These are phyloP conservation scores for Pezicula neosporulosa DNA, from an alignment of 2,329 filamentous ascomycete species.

Conservation along the genomic window DNA sequence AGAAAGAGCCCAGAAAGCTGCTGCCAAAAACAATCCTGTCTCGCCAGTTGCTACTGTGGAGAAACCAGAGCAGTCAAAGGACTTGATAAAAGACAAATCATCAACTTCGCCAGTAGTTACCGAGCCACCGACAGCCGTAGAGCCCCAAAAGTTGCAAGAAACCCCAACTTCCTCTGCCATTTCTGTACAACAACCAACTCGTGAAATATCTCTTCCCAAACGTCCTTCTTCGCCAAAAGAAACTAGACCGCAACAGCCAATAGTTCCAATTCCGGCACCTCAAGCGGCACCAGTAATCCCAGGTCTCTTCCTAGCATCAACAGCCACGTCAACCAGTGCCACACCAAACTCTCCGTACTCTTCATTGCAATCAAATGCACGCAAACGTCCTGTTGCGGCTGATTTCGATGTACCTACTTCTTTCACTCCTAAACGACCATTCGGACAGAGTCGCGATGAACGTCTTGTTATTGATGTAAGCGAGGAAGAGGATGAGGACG, in stretches of 20 bases:
- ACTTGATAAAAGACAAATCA: neutral
- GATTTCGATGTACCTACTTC: constrained; percentile 61
- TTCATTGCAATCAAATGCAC: constrained; percentile 9
- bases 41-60: neutral
- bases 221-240: too few relatives aligned
- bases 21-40: constrained; percentile 24
- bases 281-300: constrained; percentile 11
- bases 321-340: constrained; percentile 1
- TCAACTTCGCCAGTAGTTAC: neutral
- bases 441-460: constrained; percentile 55
- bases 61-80: neutral
- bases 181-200: too few relatives aligned
- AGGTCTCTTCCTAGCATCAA: constrained; percentile 25
- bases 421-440: constrained; percentile 48
- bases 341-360: constrained; percentile 3
- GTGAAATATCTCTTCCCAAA: too few relatives aligned
- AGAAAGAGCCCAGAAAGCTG: constrained; percentile 34
- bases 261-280: neutral
- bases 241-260: neutral
- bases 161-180: too few relatives aligned
- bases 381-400: constrained; percentile 63
- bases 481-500: constrained; percentile 63
- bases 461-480: constrained; percentile 82
- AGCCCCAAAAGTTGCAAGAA: too few relatives aligned
- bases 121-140: too few relatives aligned